Evolutionary conservation across 2,329 filamentous ascomycete species (phyloP).

Genomic region (Hymenotorrendiella dingleyae): DNA sequence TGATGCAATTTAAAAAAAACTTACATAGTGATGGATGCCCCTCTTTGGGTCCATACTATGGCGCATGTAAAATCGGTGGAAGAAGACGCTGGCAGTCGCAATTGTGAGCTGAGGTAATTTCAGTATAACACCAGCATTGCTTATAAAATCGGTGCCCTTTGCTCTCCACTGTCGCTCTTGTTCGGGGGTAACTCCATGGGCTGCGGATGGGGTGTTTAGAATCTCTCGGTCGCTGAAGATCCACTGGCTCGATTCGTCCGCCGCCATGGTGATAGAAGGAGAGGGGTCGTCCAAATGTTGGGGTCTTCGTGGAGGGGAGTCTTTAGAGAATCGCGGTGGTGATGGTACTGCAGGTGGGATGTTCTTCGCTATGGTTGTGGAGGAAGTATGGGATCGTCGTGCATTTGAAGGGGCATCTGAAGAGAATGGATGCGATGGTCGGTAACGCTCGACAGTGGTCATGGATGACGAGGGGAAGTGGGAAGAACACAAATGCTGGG

Average conservation of each 20-base stretch:
- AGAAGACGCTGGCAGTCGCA: conserved; percentile 87
- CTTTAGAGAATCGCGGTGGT: conserved; percentile 50
- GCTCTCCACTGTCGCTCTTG: conserved; percentile 76
- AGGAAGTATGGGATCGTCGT: conserved; percentile 36
- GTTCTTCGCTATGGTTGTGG: conserved; percentile 44
- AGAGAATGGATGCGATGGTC: conserved; percentile 26
- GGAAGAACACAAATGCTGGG: not conserved
- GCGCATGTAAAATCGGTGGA: conserved; percentile 94
- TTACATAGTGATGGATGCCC: conserved; percentile 85
- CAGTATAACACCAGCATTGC: conserved; percentile 86
- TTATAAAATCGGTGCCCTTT: conserved; percentile 95
- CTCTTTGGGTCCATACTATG: conserved; percentile 70
- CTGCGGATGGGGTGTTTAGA: conserved; percentile 72
- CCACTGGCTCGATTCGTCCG: conserved; percentile 62
- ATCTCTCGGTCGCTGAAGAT: conserved; percentile 81
- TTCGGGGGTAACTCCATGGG: conserved; percentile 70
- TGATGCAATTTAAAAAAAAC: conserved; percentile 32
- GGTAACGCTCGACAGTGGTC: conserved; percentile 56
- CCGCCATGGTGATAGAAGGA: conserved; percentile 29
- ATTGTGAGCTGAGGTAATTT: conserved; percentile 89
- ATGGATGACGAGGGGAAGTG: conserved; percentile 33
- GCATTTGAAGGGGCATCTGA: conserved; percentile 25
- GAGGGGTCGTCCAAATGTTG: conserved; percentile 7
- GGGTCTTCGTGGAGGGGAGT: conserved; percentile 41
- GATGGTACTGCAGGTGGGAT: conserved; percentile 58